Base-by-base conservation (phyloP, 768 basidiomycete species). In the Boletus rubescentipes region DNA sequence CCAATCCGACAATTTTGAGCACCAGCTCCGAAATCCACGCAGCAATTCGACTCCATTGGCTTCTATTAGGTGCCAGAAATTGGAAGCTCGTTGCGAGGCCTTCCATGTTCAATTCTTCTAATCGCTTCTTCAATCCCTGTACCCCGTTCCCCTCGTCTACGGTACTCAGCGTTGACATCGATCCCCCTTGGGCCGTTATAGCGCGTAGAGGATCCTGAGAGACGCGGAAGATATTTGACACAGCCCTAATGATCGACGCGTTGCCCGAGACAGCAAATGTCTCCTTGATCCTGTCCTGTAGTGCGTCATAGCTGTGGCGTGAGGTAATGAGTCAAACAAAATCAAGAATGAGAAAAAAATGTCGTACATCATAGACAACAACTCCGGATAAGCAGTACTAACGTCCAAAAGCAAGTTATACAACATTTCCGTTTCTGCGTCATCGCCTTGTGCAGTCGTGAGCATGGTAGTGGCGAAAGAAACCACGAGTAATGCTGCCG, bases 401-500 rank as follows among this genome's bases (percentile, higher is more conserved):
- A 92, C 79, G 39, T 92, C 86, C 30, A 89, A 82, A 30, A 97
- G 76, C 31, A 96, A 67, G 43, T 78, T 78, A 68, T 88, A 94
- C 41, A 95, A 69, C 37, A 94, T 86, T 66, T 91, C 83, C 2
- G 86, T 86, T 71, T 97, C 94, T 2, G 78, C 75, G 59, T 91
- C 89, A 57, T 92, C 89, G 3, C 87, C 85, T 63, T 91, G 86
- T 1, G 89, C 85, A 8, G 82, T 87, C 40, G 75, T 74, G 14
- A 94, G 75, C 70, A 95, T 89, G 1, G 88, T 84, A 3, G 83
- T 83, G 36, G 86, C 75, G 63, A 95, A 88, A 1, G 91, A 87
- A 38, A 85, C 80, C 6, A 85, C 77, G 10, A 95, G 77, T 9
- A 96, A 73, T 2, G 91, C 91, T 6, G 79, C 80, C 14, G 76